Percentiles rank a stretch among this genome's conserved stretches.
Evolutionary conservation across 495 filamentous ascomycete species (phyloP).

Genomic region (Xanthoparmelia taractica): DNA sequence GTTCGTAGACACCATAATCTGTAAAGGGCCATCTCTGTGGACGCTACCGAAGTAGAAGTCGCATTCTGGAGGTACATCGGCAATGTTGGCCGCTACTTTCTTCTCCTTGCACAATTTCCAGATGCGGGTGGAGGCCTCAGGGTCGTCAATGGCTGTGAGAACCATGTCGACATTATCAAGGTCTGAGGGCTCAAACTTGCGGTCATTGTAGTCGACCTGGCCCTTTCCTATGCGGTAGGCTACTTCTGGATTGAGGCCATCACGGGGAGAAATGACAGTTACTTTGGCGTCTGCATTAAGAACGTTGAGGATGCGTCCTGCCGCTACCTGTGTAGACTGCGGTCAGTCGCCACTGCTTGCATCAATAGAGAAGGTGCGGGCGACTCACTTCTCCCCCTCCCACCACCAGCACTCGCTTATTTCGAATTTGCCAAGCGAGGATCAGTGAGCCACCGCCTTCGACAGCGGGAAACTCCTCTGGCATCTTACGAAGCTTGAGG

Average conservation of each 20-base stretch:
- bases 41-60: slow-evolving; percentile 98
- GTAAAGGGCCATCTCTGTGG: slow-evolving; percentile 87
- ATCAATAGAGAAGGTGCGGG: slow-evolving; percentile 1
- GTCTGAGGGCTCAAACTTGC: slow-evolving; percentile 72
- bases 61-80: slow-evolving; percentile 92
- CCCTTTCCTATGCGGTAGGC: slow-evolving; percentile 63
- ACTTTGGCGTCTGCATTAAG: slow-evolving; percentile 92
- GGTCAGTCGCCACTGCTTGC: slow-evolving; percentile 3
- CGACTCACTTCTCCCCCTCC: slow-evolving; percentile 79
- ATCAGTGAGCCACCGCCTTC: slow-evolving; percentile 89
- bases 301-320: slow-evolving; percentile 82
- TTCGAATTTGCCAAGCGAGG: slow-evolving; percentile 85
- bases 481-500: slow-evolving; percentile 36
- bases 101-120: slow-evolving; percentile 85
- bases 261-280: slow-evolving; percentile 70
- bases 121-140: slow-evolving; percentile 72
- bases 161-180: slow-evolving; percentile 79
- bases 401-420: slow-evolving; percentile 76
- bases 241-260: slow-evolving; percentile 81
- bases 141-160: slow-evolving; percentile 86
- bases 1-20: slow-evolving; percentile 98
- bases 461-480: slow-evolving; percentile 62
- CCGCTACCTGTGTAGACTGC: slow-evolving; percentile 62
- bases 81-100: slow-evolving; percentile 86
- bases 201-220: slow-evolving; percentile 70